Evolutionary conservation across 1,284 basidiomycete species (phyloP), one percentile per base, ranked within the genome.

Genomic region (Leccinum solheimii): DNA sequence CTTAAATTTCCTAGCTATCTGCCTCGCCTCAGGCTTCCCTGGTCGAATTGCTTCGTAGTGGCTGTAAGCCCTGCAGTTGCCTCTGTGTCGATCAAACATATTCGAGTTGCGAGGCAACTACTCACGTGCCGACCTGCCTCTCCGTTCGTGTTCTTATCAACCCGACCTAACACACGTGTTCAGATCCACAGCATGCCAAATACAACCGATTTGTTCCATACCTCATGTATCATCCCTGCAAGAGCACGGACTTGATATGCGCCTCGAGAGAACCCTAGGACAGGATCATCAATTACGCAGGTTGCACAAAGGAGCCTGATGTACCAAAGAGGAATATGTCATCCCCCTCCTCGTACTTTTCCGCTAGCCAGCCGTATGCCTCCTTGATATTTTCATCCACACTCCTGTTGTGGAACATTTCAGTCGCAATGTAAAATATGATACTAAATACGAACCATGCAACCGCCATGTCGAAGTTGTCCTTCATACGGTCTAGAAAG

Each of bases 41-140:
- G 19, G n/a, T 19, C 52, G 56, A 21, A 67, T 63, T 1, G 61
- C n/a, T 9, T 61, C 63, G 45, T 77, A 78, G 9, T 76, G 57
- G 55, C 73, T 69, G 55, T 72, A 79, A 1, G 78, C 77, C 56
- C 78, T 78, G 43, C 16, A 30, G 13, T 3, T 3, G 2, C 19
- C 5, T 19, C 2, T 26, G 21, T 23, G 26, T 30, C 14, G 54
- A n/a, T 10, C 43, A 45, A 2, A 14, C 19, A 36, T 30, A 2
- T 9, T 3, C 50, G 43, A 26, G 19, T 11, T 5, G 32, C 2
- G 23, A 9, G 5, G 2, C 3, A 6, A 23, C 14, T 34, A 56
- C 57, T 56, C 38, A 67, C 67, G 4, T 11, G 49, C 6, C 23
- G 8, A 50, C 23, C 23, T 50, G 23, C 14, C 49, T 14, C 21